Base-by-base conservation (phyloP, 225 moss, liverwort and hornwort species). In the Polytrichum formosum region DNA sequence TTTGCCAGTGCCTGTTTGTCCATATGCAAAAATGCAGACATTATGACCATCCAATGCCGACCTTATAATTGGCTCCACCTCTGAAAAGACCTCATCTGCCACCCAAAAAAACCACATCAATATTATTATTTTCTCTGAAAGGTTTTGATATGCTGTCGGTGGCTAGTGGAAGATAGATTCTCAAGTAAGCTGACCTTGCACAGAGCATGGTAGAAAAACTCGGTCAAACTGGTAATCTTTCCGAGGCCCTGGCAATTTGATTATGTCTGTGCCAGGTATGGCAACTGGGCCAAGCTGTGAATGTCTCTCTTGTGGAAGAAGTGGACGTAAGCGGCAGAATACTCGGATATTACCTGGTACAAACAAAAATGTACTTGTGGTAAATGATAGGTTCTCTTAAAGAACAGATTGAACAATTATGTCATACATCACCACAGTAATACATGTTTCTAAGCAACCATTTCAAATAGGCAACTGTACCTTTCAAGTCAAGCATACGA, bases 1-100 rank as follows among this genome's bases (percentile, higher is more conserved):
- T 55, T 75, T 75, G 20, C 75, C 75, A n/a, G 75, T 75, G 25
- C 75, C 75, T 18, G 75, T 75, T 53, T 75, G 75, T 20, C 75
- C 75, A 28, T 75, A 75, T 28, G 75, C 75, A 63, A 75, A 75
- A 28, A 75, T 75, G 62, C 75, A 75, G 23, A 75, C 75, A 69
- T 75, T 75, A 69, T 75, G 75, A 6, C 75, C 75, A 46, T 75
- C 75, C 54, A 75, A 68, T 20, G 75, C 75, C 21, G 75, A 75
- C 26, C 69, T 26, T 19, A 75, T 69, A 31, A 75, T 68, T 25
- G 75, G 75, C 53, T 75, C 68, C 69, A 75, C 69, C 61, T 75
- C 75, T 13, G 58, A 67, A 61, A 75, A 75, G 5, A 75, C 75
- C 61, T 75, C 75, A 54, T 75, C 75, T 75, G 68, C 60, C 54